Evolutionary conservation across 2,329 filamentous ascomycete genomes (phyloP), one percentile per base, ranked within the genome.

Genomic region (Grosmannia penicillata): DNA sequence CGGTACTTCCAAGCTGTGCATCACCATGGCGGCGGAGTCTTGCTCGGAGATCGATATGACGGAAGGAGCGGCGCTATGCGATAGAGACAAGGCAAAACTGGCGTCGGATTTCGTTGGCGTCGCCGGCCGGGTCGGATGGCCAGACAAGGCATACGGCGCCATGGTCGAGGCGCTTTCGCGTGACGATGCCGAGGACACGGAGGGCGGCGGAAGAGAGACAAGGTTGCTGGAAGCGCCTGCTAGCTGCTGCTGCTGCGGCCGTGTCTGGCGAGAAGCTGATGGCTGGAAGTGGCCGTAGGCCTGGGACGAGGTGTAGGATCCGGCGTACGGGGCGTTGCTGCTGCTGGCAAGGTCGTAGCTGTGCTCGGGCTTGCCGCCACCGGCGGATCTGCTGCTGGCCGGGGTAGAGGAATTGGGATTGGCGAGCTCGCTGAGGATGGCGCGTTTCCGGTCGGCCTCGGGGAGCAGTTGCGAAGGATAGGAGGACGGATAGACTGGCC

Each of bases 1-100:
- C 7, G 85, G 84, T 29, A 93, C 77, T 49, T 80, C 75, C 27
- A 89, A 63, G 51, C 69, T 75, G 52, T 75, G 70, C 43, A 60
- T 63, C 3, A 70, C 65, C 54, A 75, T 60, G 22, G 58, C 39
- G 0, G 34, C 60, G 22, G 61, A 57, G 27, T 64, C 61, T 38
- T 56, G 56, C 19, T 59, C 55, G 4, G 56, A 47, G 11, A 53
- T 53, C 10, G 49, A 44, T n/a, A 40, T 45, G n/a, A 59, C 53
- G 6, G 54, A 46, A 7, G 4, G 37, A 6, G n/a, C 24, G 13
- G 23, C 15, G 10, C 13, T 14, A 18, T 36, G 21, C 10, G 4
- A 4, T 10, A 18, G 4, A 8, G 26, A 30, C 11, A 24, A 13
- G 3, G 24, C 18, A 13, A 19, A n/a, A n/a, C n/a, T n/a, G n/a